phyloP scores from a whole-genome alignment of 768 basidiomycete species.

The Macrolepiota dolichaula region DNA sequence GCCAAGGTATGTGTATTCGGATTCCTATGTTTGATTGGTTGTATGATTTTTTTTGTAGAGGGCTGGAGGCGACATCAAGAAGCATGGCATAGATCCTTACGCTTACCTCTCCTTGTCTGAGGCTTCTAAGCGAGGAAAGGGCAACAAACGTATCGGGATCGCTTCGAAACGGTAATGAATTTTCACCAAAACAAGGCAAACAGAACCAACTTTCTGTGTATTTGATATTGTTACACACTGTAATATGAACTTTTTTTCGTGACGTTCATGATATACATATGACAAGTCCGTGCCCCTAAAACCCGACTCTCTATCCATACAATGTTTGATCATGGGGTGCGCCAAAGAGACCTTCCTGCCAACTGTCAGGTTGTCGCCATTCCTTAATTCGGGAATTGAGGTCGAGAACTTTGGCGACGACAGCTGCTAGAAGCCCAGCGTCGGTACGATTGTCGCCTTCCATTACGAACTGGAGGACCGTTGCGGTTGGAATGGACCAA shows the following conservation, averaged over 20 bases:
- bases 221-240: background rate
- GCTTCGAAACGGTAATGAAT: slow-evolving; percentile 52
- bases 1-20: slow-evolving; percentile 68
- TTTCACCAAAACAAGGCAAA: slow-evolving; percentile 2
- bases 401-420: slow-evolving; percentile 45
- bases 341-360: slow-evolving; percentile 69
- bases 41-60: slow-evolving; percentile 47
- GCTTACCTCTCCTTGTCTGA: slow-evolving; percentile 86
- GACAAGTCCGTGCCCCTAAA: background rate
- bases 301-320: slow-evolving; percentile 44
- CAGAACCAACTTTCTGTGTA: slow-evolving; percentile 11
- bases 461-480: slow-evolving; percentile 70
- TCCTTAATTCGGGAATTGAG: slow-evolving; percentile 26
- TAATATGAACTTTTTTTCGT: slow-evolving; percentile 2
- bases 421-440: slow-evolving; percentile 58
- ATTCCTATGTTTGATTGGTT: background rate
- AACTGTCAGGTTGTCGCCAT: slow-evolving; percentile 68
- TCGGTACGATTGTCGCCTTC: slow-evolving; percentile 83
- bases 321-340: slow-evolving; percentile 69
- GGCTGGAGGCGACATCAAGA: slow-evolving; percentile 93
- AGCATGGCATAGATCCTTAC: slow-evolving; percentile 84
- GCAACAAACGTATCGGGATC: slow-evolving; percentile 48
- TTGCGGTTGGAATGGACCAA: slow-evolving; percentile 52
- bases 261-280: background rate
- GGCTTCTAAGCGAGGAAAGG: slow-evolving; percentile 64